Evolutionary conservation across 768 basidiomycete species (phyloP).

Genomic region (Tricholomella constricta): DNA sequence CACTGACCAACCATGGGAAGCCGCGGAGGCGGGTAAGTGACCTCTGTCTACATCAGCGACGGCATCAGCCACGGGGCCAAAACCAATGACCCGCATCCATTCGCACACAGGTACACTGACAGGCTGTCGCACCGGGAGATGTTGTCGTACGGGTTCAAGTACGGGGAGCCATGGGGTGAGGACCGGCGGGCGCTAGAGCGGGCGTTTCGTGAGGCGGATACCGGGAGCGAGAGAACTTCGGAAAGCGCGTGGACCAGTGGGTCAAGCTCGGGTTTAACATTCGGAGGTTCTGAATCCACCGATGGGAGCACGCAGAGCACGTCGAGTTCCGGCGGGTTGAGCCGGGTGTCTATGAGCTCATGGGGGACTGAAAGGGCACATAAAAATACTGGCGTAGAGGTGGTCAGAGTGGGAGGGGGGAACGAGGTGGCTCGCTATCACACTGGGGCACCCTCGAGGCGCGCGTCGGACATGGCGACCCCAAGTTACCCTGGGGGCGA

Average conservation of each 20-base stretch:
- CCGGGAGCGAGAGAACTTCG: not conserved
- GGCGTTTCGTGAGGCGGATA: slow-evolving; percentile 19
- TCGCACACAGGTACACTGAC: slow-evolving; percentile 18
- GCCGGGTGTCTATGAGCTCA: not conserved
- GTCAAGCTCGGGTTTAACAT: not conserved
- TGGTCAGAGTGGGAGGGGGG: slow-evolving; percentile 11
- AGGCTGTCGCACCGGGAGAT: slow-evolving; percentile 24
- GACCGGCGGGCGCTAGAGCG: slow-evolving; percentile 30
- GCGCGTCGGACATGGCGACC: not conserved
- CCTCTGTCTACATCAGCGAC: not conserved
- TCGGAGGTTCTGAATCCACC: not conserved
- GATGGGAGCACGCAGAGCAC: slow-evolving; percentile 1
- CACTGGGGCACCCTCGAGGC: not conserved
- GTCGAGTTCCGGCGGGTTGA: not conserved
- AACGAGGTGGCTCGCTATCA: not conserved
- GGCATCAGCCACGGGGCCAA: not conserved
- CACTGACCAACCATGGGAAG: not conserved
- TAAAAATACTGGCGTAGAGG: not conserved
- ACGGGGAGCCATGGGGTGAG: slow-evolving; percentile 30
- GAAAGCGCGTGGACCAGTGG: not conserved
- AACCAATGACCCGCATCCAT: not conserved
- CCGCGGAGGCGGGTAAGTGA: slow-evolving; percentile 3
- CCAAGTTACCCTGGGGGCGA: not conserved
- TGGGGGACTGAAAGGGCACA: not conserved
- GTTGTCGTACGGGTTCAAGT: slow-evolving; percentile 31